These are phyloP conservation scores for Phellopilus nigrolimitatus DNA, from an alignment of 1,284 basidiomycete species.

Conservation along the genomic window DNA sequence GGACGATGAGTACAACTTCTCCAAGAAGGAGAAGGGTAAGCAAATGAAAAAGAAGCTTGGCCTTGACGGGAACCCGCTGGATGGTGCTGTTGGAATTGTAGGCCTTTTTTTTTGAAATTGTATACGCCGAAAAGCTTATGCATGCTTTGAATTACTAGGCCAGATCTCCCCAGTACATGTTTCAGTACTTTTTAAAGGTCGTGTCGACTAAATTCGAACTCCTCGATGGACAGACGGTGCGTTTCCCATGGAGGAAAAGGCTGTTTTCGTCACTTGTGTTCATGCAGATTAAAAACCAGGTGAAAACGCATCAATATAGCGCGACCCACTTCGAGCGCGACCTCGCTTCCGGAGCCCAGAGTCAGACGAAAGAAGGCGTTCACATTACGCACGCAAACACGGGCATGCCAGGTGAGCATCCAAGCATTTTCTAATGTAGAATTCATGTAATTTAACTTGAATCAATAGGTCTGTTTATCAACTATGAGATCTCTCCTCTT, in stretches of 20 bases:
- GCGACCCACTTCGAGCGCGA: slow-evolving; percentile 96
- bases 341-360: slow-evolving; percentile 54
- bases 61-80: slow-evolving; percentile 75
- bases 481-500: slow-evolving; percentile 98
- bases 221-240: slow-evolving; percentile 67
- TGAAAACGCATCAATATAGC: slow-evolving; percentile 88
- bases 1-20: slow-evolving; percentile 72
- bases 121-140: slow-evolving; percentile 14
- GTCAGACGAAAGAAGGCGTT: slow-evolving; percentile 66
- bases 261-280: not conserved
- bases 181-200: slow-evolving; percentile 97
- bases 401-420: slow-evolving; percentile 67
- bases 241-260: no score
- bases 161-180: slow-evolving; percentile 81
- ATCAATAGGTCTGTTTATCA: slow-evolving; percentile 77
- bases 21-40: slow-evolving; percentile 56
- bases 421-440: slow-evolving; percentile 8
- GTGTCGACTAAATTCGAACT: slow-evolving; percentile 89
- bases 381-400: slow-evolving; percentile 76
- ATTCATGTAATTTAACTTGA: not conserved
- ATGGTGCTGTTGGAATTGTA: slow-evolving; percentile 64
- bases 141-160: slow-evolving; percentile 44
- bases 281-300: slow-evolving; percentile 33
- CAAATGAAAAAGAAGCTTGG: slow-evolving; percentile 76
- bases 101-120: no score